A percentile compares a stretch with the other conserved stretches of the same genome.
These are phyloP conservation scores for Roridomyces roridus DNA, from an alignment of 768 basidiomycete species.

Conservation along the genomic window DNA sequence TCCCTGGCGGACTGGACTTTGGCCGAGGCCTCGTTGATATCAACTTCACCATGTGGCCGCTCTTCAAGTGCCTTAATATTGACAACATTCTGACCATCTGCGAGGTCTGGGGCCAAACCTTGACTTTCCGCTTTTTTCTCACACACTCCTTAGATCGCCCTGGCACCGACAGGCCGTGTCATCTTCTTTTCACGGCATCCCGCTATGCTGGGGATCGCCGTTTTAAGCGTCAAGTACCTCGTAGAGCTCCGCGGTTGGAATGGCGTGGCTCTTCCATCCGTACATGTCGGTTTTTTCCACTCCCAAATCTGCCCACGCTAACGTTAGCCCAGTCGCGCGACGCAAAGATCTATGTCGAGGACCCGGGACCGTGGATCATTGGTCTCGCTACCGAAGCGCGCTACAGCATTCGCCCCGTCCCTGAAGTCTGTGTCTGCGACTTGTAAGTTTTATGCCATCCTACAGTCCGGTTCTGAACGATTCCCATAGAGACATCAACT, in stretches of 20 bases:
- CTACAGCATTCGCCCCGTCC: slow-evolving; percentile 72
- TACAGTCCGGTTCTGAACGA: slow-evolving; percentile 5
- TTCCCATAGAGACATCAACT: slow-evolving; percentile 72
- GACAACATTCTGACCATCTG: slow-evolving; percentile 94
- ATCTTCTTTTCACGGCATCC: slow-evolving; percentile 90
- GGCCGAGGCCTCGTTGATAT: slow-evolving; percentile 90
- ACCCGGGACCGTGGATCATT: slow-evolving; percentile 97
- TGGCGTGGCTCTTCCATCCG: slow-evolving; percentile 81
- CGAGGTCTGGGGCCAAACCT: slow-evolving; percentile 59
- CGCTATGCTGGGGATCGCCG: slow-evolving; percentile 91
- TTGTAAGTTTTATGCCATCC: slow-evolving; percentile 55
- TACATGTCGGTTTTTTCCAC: no score
- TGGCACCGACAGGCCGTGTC: slow-evolving; percentile 86
- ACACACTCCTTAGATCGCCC: slow-evolving; percentile 63
- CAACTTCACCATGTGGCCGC: slow-evolving; percentile 96
- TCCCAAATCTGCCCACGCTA: no score
- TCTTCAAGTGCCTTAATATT: slow-evolving; percentile 91
- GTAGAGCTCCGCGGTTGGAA: slow-evolving; percentile 94
- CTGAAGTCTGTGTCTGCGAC: slow-evolving; percentile 89
- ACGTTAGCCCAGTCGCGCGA: slow-evolving; percentile 93
- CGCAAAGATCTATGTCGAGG: slow-evolving; percentile 91
- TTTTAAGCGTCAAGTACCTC: slow-evolving; percentile 89
- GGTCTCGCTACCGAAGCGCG: slow-evolving; percentile 87
- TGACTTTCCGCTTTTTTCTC: neutral
- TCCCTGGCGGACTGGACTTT: slow-evolving; percentile 94